Evolutionary conservation across 2,329 filamentous ascomycete genomes (phyloP), one percentile per base, ranked within the genome.

Genomic region (Parastagonospora avenae): DNA sequence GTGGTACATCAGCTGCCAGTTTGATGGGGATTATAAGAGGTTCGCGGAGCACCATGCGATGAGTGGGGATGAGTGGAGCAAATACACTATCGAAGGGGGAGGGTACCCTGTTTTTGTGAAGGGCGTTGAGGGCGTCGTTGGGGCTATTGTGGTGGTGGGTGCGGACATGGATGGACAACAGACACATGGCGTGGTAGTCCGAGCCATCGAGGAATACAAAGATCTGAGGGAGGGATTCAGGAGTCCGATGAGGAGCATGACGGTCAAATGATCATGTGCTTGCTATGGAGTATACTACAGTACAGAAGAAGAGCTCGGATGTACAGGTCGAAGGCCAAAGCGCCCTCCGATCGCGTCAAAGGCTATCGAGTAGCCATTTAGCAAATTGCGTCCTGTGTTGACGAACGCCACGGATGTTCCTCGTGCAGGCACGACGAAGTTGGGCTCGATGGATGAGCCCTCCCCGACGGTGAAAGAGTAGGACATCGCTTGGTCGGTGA

Each of bases 11-110:
- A 80, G 83, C 55, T 83, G 85, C 71, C 90, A 90, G 76, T 85
- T 85, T 57, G 83, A 84, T 9, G 84, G 84, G 5, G 81, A 91
- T 55, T 87, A 91, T 74, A 76, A 68, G 19, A 77, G 75, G 2
- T 92, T 93, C 71, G 80, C 80, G 35, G 78, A 79, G 29, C 88
- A 88, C 68, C 89, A 83, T 66, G 85, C 81, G 30, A 76, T 92
- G 64, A 63, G 63, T 10, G 60, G 57, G n/a, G 80, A 82, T 5
- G 67, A 81, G 41, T 63, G 80, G 42, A 79, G 80, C 46, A 77
- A 83, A 29, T 93, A 89, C 76, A 89, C 89, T 1, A 89, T 92
- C 55, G 89, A 92, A 71, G 90, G 90, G 0, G 90, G 90, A 16
- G 90, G 81, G 0, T 85, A 90, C 56, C 90, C 90, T 0, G 82